These are phyloP conservation scores for Eutrema japonicum DNA, from an alignment of 345 rosid genomes.

Conservation along the genomic window DNA sequence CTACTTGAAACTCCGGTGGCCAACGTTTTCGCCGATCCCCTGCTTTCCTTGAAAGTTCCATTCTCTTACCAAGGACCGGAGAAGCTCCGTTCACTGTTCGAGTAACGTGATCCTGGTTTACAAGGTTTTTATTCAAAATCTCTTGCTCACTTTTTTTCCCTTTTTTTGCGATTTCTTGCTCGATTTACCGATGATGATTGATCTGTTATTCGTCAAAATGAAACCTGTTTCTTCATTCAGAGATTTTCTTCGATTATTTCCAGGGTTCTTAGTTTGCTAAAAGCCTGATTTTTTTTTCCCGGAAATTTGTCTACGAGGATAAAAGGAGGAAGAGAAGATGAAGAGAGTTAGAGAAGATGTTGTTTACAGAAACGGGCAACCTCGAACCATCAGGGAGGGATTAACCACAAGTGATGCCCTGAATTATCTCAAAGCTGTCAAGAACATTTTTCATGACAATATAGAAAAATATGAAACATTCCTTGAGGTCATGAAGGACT, in stretches of 20 bases:
- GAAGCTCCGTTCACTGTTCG: constrained; percentile 4
- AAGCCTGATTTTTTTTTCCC: constrained; percentile 15
- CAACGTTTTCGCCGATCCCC: constrained; percentile 12
- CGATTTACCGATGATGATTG: constrained; percentile 23
- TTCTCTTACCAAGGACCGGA: not conserved
- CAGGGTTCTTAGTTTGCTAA: constrained; percentile 52
- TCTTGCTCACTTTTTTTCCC: constrained; percentile 17
- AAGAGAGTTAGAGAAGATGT: constrained; percentile 84
- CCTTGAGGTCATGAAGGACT: constrained; percentile 93
- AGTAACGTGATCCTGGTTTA: constrained; percentile 37
- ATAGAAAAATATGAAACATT: constrained; percentile 79
- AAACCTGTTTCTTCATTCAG: not conserved
- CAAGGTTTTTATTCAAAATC: constrained; percentile 29
- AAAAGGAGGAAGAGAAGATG: constrained; percentile 46
- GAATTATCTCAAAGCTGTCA: constrained; percentile 86
- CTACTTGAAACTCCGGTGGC: constrained; percentile 30
- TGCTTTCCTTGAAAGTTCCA: no score
- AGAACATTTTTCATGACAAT: constrained; percentile 75
- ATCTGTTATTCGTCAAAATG: constrained; percentile 1
- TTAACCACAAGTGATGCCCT: constrained; percentile 85
- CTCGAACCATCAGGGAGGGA: constrained; percentile 53
- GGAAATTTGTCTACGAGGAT: constrained; percentile 10
- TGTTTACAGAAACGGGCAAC: constrained; percentile 67
- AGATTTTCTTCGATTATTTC: constrained; percentile 39
- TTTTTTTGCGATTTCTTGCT: not conserved